phyloP scores from a whole-genome alignment of 176 grass and related monocot species.

The Ananas comosus region DNA sequence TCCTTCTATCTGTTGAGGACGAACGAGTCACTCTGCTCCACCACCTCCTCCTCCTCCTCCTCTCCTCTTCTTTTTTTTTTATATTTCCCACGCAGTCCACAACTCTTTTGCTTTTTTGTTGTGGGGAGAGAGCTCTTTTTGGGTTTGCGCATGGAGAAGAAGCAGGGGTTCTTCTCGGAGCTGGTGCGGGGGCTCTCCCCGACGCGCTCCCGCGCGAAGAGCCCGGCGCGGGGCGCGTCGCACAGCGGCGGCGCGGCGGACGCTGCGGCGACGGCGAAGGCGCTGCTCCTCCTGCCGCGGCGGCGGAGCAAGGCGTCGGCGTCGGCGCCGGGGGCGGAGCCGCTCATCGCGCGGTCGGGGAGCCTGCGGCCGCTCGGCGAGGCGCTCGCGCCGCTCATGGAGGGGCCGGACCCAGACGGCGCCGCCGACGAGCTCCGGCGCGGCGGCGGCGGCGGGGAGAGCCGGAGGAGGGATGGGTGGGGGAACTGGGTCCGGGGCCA shows the following conservation, averaged over 20 bases:
- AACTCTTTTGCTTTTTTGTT: too few relatives aligned
- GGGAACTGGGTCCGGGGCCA: slow-evolving; percentile 58
- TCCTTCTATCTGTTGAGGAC: not conserved
- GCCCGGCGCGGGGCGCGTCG: slow-evolving; percentile 25
- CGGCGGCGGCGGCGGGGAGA: slow-evolving; percentile 26
- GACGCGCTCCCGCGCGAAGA: slow-evolving; percentile 38
- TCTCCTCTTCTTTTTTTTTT: not conserved
- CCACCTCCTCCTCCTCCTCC: not conserved
- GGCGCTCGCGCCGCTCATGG: slow-evolving; percentile 60
- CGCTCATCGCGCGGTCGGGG: slow-evolving; percentile 44
- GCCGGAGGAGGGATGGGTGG: slow-evolving; percentile 39
- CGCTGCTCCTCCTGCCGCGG: slow-evolving; percentile 36
- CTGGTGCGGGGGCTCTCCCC: slow-evolving; percentile 62
- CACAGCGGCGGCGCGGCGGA: not conserved
- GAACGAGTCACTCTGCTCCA: not conserved
- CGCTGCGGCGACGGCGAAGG: not conserved
- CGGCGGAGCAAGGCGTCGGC: slow-evolving; percentile 28
- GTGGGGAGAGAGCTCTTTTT: not conserved
- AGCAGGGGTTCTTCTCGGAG: slow-evolving; percentile 67
- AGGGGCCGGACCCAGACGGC: slow-evolving; percentile 54
- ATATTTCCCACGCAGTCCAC: not conserved
- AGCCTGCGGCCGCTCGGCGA: slow-evolving; percentile 57
- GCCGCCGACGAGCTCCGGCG: slow-evolving; percentile 17
- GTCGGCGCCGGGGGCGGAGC: slow-evolving; percentile 38
- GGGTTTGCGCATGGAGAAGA: slow-evolving; percentile 55